A percentile compares a stretch with the other conserved stretches of the same genome.
phyloP scores from a whole-genome alignment of 257 asterid species.

The Nyctanthes arbortristis region DNA sequence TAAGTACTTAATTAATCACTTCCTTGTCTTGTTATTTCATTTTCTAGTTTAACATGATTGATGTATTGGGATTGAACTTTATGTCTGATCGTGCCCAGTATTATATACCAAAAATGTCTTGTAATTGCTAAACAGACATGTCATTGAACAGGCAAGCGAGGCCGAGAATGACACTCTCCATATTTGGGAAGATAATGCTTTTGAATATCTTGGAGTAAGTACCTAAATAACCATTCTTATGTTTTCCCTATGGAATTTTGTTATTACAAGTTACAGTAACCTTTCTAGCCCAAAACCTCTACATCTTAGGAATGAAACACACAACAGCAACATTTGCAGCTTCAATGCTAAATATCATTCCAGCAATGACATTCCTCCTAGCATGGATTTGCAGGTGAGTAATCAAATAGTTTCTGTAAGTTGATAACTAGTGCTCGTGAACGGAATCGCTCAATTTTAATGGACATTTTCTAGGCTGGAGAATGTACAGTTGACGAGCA shows the following conservation, averaged over 20 bases:
- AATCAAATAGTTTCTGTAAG: too few relatives aligned
- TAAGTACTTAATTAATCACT: too few relatives aligned
- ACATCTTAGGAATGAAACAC: slow-evolving; percentile 87
- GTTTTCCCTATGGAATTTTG: too few relatives aligned
- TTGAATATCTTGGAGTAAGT: slow-evolving; percentile 82
- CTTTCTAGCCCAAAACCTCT: slow-evolving; percentile 89
- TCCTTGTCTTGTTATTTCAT: too few relatives aligned
- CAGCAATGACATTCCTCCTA: slow-evolving; percentile 86
- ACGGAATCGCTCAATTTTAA: background rate
- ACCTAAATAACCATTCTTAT: too few relatives aligned
- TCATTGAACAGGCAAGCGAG: slow-evolving; percentile 66
- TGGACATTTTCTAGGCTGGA: slow-evolving; percentile 56
- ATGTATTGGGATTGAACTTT: too few relatives aligned
- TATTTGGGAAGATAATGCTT: slow-evolving; percentile 61
- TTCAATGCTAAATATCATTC: slow-evolving; percentile 93
- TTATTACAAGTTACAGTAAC: too few relatives aligned
- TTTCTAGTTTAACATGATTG: too few relatives aligned
- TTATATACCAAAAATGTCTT: too few relatives aligned
- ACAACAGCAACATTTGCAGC: slow-evolving; percentile 98
- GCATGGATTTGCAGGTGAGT: slow-evolving; percentile 89
- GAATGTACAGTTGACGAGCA: slow-evolving; percentile 68
- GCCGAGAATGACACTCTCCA: slow-evolving; percentile 77
- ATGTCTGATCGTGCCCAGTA: too few relatives aligned
- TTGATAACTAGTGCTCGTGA: too few relatives aligned
- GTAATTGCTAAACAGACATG: too few relatives aligned